A percentile compares a stretch with the other conserved stretches of the same genome.
These are phyloP conservation scores for Komagataella phaffii DNA, from an alignment of 805 yeast genomes.

Conservation along the genomic window DNA sequence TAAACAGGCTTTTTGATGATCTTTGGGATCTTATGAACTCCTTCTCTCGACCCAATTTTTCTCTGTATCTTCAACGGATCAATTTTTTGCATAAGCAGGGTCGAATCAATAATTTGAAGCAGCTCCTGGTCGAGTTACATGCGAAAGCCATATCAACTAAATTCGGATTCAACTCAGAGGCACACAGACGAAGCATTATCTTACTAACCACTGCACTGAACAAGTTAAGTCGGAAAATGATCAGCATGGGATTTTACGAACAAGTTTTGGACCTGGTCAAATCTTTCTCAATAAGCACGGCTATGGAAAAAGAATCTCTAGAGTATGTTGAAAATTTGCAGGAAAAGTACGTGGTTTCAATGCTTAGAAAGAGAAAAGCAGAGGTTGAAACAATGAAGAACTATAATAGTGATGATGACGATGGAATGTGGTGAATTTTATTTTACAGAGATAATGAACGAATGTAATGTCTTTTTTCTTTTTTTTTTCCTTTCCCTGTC, in stretches of 20 bases:
- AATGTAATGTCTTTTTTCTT: slow-evolving; percentile 2
- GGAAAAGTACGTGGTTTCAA: slow-evolving; percentile 7
- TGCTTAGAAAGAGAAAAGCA: slow-evolving; percentile 3
- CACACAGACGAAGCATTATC: not conserved
- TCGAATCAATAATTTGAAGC: slow-evolving; percentile 10
- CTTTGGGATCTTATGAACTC: slow-evolving; percentile 4
- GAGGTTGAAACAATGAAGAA: slow-evolving; percentile 1
- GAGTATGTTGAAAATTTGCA: slow-evolving; percentile 7
- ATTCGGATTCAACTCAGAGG: not conserved
- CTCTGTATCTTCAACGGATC: not conserved
- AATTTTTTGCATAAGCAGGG: slow-evolving; percentile 4
- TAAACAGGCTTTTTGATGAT: slow-evolving; percentile 8
- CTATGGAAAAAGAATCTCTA: slow-evolving; percentile 9
- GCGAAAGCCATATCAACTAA: not conserved
- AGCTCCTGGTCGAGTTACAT: slow-evolving; percentile 7
- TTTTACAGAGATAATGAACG: slow-evolving; percentile 2
- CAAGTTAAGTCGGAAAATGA: slow-evolving; percentile 2
- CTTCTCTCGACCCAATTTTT: not conserved
- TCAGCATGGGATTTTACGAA: slow-evolving; percentile 11
- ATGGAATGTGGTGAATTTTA: not conserved
- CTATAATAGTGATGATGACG: slow-evolving; percentile 7
- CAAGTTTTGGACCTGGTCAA: slow-evolving; percentile 14
- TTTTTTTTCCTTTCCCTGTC: not conserved
- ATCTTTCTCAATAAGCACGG: slow-evolving; percentile 10
- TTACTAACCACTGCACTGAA: not conserved